phyloP scores from a whole-genome alignment of 345 rosid species.

The Pugionium cornutum region DNA sequence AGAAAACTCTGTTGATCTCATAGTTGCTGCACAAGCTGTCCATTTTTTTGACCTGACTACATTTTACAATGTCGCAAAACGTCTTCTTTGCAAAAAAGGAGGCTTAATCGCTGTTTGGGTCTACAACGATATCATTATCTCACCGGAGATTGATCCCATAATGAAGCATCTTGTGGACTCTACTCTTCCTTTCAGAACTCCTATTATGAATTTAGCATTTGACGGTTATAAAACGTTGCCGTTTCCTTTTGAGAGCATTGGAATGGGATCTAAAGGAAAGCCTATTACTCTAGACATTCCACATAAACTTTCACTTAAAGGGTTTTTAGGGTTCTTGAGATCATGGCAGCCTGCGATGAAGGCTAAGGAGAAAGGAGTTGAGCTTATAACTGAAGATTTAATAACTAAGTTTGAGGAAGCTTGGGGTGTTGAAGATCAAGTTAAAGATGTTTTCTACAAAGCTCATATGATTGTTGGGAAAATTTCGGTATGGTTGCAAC shows the following conservation, averaged over 20 bases:
- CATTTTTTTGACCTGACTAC: slow-evolving; percentile 60
- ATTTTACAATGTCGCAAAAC: slow-evolving; percentile 52
- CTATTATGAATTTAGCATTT: slow-evolving; percentile 37
- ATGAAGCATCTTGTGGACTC: slow-evolving; percentile 51
- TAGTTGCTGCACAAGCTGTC: slow-evolving; percentile 55
- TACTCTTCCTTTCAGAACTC: slow-evolving; percentile 53
- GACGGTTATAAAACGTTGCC: slow-evolving; percentile 53
- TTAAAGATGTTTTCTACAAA: slow-evolving; percentile 49
- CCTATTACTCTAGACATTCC: slow-evolving; percentile 54
- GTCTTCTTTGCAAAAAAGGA: slow-evolving; percentile 56
- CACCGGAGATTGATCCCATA: slow-evolving; percentile 50
- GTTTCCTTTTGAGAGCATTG: slow-evolving; percentile 57
- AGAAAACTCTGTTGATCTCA: slow-evolving; percentile 40
- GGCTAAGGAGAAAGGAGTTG: slow-evolving; percentile 66
- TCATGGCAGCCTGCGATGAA: slow-evolving; percentile 50
- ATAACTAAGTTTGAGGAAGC: slow-evolving; percentile 52
- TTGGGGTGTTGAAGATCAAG: slow-evolving; percentile 57
- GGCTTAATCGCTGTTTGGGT: slow-evolving; percentile 63
- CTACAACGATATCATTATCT: slow-evolving; percentile 49
- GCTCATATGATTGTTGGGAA: slow-evolving; percentile 72
- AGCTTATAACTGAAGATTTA: slow-evolving; percentile 48
- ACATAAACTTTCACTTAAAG: slow-evolving; percentile 51
- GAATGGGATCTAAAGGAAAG: slow-evolving; percentile 57
- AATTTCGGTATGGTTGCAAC: slow-evolving; percentile 16
- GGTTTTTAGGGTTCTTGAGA: slow-evolving; percentile 47